Evolutionary conservation across 2,329 filamentous ascomycete species (phyloP).

Genomic region (Penicillium sp.): DNA sequence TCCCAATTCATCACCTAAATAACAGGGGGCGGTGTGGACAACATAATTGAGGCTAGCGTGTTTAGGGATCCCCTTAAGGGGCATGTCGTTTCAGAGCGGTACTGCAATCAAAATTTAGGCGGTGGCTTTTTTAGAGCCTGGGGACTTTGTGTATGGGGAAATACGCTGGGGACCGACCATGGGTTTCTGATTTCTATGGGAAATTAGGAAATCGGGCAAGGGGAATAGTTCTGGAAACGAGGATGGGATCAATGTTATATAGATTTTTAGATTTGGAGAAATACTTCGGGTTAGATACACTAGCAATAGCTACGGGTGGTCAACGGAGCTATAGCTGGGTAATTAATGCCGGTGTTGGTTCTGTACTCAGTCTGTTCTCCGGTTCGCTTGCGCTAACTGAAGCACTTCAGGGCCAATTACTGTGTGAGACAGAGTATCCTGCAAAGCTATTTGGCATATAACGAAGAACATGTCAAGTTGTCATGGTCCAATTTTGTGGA

Average conservation of each 20-base stretch:
- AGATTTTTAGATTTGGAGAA: neutral
- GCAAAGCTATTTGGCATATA: neutral
- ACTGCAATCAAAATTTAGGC: neutral
- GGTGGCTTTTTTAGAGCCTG: conserved; percentile 4
- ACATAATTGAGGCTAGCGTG: conserved; percentile 2
- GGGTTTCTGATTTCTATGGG: neutral
- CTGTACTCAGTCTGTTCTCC: neutral
- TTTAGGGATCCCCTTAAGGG: neutral
- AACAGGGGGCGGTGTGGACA: neutral
- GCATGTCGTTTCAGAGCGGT: neutral
- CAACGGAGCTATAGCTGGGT: neutral
- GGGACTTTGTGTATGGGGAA: neutral
- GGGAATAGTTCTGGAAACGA: neutral
- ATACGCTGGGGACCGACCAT: neutral
- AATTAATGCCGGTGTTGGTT: neutral
- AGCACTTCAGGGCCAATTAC: too few species aligned
- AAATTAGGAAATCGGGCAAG: neutral
- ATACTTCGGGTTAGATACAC: neutral
- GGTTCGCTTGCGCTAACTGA: neutral
- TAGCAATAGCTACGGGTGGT: neutral
- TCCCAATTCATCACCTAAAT: neutral
- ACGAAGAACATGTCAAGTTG: neutral
- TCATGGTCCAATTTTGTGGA: neutral
- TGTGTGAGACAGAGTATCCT: neutral
- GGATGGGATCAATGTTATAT: neutral